Evolutionary conservation across 2,329 filamentous ascomycete species (phyloP).

Genomic region (Cladosporium cucumerinum): DNA sequence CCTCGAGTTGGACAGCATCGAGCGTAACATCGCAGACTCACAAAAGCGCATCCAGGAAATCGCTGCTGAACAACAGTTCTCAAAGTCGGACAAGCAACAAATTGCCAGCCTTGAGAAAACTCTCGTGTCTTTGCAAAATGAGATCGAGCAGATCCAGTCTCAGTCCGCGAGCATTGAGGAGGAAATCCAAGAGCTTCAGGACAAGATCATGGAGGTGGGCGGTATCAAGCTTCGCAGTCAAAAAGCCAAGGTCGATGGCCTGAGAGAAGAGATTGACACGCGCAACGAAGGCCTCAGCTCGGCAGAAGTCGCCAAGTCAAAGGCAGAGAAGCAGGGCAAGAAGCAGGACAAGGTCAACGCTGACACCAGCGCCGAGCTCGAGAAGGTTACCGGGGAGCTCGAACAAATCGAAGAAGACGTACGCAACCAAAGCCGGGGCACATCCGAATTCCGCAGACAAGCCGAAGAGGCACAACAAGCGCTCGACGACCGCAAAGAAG

Average conservation of each 20-base stretch:
- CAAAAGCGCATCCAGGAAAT: conserved; percentile 84
- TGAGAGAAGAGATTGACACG: conserved; percentile 80
- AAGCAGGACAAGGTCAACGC: conserved; percentile 83
- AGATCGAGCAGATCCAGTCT: conserved; percentile 73
- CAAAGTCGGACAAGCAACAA: conserved; percentile 73
- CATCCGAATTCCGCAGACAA: conserved; percentile 66
- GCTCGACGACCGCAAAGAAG: conserved; percentile 73
- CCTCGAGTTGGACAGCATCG: conserved; percentile 83
- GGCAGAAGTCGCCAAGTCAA: conserved; percentile 82
- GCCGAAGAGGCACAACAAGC: conserved; percentile 78
- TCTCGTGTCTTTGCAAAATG: conserved; percentile 69
- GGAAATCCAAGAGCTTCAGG: conserved; percentile 87
- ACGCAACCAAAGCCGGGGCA: conserved; percentile 69
- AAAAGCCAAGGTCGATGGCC: conserved; percentile 81
- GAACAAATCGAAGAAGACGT: conserved; percentile 77
- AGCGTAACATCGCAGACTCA: conserved; percentile 78
- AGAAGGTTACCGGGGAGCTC: conserved; percentile 67
- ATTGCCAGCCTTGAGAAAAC: conserved; percentile 71
- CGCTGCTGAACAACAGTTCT: conserved; percentile 73
- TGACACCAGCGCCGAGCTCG: conserved; percentile 76
- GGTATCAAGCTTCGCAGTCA: conserved; percentile 89
- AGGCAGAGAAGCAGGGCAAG: conserved; percentile 84
- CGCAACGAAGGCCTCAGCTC: conserved; percentile 78
- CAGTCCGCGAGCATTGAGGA: conserved; percentile 89
- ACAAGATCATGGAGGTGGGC: conserved; percentile 98